Conservation (phyloP, 2,329 filamentous ascomycete species). For the Colletotrichum sp. region DNA sequence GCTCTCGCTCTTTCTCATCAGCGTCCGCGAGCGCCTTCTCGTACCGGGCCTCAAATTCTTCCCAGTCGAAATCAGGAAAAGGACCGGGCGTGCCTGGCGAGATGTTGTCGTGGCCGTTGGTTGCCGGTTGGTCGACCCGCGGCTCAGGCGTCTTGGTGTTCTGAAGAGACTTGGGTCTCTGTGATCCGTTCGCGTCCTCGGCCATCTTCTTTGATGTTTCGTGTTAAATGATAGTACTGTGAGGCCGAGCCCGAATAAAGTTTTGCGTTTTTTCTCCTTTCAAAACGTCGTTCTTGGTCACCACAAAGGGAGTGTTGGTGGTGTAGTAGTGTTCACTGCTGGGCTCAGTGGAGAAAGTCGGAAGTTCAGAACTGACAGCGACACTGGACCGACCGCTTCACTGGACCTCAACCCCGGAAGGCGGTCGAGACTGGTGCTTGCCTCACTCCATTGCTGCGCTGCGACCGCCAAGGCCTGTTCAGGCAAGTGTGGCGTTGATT, state of each 20-base stretch:
- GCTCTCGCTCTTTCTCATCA: conserved; percentile 65
- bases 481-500: not conserved
- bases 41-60: conserved; percentile 75
- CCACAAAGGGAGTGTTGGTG: not conserved
- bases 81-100: conserved; percentile 57
- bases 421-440: not conserved
- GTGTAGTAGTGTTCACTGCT: not conserved
- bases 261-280: not conserved
- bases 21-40: conserved; percentile 68
- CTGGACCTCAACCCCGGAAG: not conserved
- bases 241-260: not conserved
- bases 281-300: not conserved
- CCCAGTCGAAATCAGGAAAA: conserved; percentile 74
- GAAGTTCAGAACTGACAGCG: not conserved
- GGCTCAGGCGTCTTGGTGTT: conserved; percentile 43
- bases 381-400: not conserved
- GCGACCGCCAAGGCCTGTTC: not conserved
- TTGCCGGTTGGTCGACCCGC: conserved; percentile 34
- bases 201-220: not conserved
- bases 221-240: not conserved
- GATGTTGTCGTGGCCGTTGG: conserved; percentile 30
- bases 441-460: not conserved
- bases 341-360: not conserved
- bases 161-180: conserved; percentile 19
- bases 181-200: not conserved